Conservation (phyloP, 257 asterid genomes). For the Solanum chiquidenum region DNA sequence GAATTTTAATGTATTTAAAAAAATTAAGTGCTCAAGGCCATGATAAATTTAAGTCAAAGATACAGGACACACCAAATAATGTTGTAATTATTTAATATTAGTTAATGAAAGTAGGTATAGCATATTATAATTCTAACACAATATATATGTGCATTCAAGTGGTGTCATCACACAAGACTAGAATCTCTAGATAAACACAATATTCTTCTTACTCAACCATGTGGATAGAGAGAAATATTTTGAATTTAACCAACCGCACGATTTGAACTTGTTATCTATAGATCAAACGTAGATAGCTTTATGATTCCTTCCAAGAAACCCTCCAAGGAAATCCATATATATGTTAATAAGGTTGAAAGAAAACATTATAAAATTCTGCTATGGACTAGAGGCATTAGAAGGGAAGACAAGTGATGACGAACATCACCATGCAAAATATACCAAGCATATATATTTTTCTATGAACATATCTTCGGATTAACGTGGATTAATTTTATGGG, state of each 20-base stretch:
- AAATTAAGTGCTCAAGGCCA: background rate
- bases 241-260: background rate
- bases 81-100: background rate
- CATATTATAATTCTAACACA: background rate
- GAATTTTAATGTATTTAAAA: too few species aligned
- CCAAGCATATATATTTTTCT: background rate
- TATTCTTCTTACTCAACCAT: background rate
- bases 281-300: rapidly evolving
- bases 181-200: background rate
- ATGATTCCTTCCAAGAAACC: background rate
- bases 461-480: background rate
- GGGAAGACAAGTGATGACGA: background rate
- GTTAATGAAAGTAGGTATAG: background rate
- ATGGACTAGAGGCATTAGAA: background rate
- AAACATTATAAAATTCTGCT: too few species aligned
- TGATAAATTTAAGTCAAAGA: background rate
- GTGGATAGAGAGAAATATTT: background rate
- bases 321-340: background rate
- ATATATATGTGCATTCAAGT: background rate
- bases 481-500: background rate
- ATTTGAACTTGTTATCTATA: background rate
- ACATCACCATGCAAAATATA: background rate
- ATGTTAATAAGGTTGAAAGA: too few species aligned
- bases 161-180: background rate
- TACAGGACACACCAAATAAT: background rate